Percentiles rank a stretch among this genome's conserved stretches.
These are phyloP conservation scores for Flaveria bidentis DNA, from an alignment of 129 eudicot species.

Conservation along the genomic window DNA sequence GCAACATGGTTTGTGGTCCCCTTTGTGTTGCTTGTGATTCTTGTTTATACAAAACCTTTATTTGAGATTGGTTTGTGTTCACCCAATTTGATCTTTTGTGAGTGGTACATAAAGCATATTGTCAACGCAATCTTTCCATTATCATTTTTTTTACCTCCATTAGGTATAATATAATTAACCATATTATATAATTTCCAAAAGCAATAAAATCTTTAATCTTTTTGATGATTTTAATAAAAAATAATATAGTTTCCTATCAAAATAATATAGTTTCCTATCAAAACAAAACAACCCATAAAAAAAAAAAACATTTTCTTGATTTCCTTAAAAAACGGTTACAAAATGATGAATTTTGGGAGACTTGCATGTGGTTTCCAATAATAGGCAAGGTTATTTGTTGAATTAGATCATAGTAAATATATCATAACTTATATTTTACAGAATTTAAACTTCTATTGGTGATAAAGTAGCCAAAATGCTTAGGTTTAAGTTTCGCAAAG, in stretches of 20 bases:
- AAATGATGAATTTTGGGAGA: neutral
- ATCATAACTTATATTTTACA: too few relatives aligned
- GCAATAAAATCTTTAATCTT: neutral
- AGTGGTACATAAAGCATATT: constrained; percentile 41
- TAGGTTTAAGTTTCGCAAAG: too few relatives aligned
- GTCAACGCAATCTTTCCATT: constrained; percentile 28
- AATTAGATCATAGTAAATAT: too few relatives aligned
- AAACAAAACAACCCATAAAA: neutral
- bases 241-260: neutral
- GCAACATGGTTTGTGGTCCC: constrained; percentile 34
- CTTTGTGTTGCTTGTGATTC: constrained; percentile 32
- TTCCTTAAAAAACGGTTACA: neutral
- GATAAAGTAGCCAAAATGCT: too few relatives aligned
- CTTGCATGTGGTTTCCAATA: neutral
- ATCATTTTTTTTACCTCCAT: neutral
- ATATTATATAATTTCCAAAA: neutral
- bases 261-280: neutral
- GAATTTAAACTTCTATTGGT: too few relatives aligned
- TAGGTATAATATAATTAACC: neutral
- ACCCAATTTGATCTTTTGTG: constrained; percentile 41
- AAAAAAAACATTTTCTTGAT: neutral
- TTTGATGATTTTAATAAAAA: neutral
- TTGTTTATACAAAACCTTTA: constrained; percentile 35
- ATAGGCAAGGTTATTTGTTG: too few relatives aligned
- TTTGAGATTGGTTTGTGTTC: constrained; percentile 37